Conservation (phyloP, 2,329 filamentous ascomycete genomes). For the Geosmithia putterillii region DNA sequence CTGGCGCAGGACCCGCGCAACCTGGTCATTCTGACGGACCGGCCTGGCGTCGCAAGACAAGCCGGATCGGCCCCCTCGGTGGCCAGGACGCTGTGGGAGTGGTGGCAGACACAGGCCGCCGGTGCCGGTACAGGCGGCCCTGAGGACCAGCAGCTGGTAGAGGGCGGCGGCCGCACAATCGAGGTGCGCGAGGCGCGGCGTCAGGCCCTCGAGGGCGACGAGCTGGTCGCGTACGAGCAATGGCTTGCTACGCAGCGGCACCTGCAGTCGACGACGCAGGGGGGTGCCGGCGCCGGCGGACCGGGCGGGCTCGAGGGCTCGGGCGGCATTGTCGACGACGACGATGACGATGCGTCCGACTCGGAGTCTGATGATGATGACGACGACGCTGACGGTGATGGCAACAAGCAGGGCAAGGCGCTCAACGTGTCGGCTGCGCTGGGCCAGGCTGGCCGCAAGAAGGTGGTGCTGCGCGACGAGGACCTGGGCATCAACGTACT, state of each 20-base stretch:
- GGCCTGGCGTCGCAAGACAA: conserved; percentile 29
- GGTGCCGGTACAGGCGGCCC: conserved; percentile 38
- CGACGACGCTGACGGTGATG: too few species aligned
- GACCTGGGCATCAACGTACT: conserved; percentile 88
- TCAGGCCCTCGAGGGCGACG: conserved; percentile 58
- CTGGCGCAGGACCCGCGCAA: conserved; percentile 71
- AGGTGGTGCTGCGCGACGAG: conserved; percentile 75
- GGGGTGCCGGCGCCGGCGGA: too few species aligned
- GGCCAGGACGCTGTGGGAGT: conserved; percentile 66
- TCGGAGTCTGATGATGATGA: conserved; percentile 72
- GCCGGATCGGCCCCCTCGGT: conserved; percentile 37
- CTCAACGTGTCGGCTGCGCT: conserved; percentile 80
- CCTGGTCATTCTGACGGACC: conserved; percentile 77
- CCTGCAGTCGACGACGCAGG: conserved; percentile 67
- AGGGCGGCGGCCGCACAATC: conserved; percentile 50
- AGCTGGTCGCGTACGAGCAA: conserved; percentile 76
- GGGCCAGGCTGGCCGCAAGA: conserved; percentile 73
- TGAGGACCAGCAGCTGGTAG: conserved; percentile 53
- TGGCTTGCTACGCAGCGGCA: conserved; percentile 83
- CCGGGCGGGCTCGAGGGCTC: conserved; percentile 56
- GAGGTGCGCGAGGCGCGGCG: conserved; percentile 48
- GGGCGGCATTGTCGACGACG: conserved; percentile 68
- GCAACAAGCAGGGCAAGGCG: conserved; percentile 82
- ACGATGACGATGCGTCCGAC: conserved; percentile 71
- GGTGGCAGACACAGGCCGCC: conserved; percentile 57